Evolutionary conservation across 169 alveolate genomes (phyloP), one percentile per base, ranked within the genome.

Genomic region (Plasmodium gallinaceum): DNA sequence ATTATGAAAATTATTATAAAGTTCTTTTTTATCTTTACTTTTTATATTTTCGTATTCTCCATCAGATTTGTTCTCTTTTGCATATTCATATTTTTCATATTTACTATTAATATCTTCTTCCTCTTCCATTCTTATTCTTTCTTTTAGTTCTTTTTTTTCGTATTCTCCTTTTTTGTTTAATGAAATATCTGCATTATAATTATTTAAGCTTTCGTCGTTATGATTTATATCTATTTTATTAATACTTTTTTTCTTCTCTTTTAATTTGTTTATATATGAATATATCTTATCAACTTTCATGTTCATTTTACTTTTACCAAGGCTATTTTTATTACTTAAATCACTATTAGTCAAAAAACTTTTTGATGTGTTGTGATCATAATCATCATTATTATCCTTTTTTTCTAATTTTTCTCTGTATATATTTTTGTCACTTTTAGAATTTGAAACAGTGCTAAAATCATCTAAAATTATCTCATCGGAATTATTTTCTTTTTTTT

Each of bases 201-300:
- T 54, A 8, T 18, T 54, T 54, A 54, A 18, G 9, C 12, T 18
- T 54, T 43, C 74, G 58, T 37, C 52, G 18, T 58, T 16, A 20
- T 20, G 70, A 54, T 14, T 74, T 16, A 9, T 52, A 39, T 78
- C 78, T 48, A 7, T 48, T 10, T 78, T 43, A 37, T 43, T 64
- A 39, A 48, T 16, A 22, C 24, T 66, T 20, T 9, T 78, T 65
- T 78, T 78, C 24, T 78, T 78, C 37, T 74, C 88, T 26, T 78
- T 78, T 16, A 78, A 70, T 65, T 65, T 78, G 46, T 65, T 65
- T 78, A 78, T 78, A 52, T 78, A 78, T 14, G 89, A 58, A 65
- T 78, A 65, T 66, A 78, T 51, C 54, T 78, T 78, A 46, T 78
- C 89, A 57, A 78, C 89, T 54, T 78, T 69, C 2, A 45, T 26